Conservation (phyloP, 257 asterid genomes). For the Datura wrightii region DNA sequence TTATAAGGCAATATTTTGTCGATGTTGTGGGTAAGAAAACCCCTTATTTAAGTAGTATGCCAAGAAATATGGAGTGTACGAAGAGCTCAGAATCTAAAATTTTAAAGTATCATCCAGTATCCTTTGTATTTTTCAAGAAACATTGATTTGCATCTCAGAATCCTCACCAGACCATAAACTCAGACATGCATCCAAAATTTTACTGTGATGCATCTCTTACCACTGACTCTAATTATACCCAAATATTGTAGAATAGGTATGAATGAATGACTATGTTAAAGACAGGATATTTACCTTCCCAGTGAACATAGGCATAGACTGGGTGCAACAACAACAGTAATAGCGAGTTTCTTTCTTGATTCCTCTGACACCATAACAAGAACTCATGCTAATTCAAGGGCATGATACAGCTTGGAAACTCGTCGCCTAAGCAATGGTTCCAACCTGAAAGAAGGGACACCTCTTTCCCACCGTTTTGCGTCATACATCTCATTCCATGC, state of each 20-base stretch:
- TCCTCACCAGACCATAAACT: not conserved
- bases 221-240: not conserved
- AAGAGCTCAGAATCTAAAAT: not conserved
- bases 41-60: too few species aligned
- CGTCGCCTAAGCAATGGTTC: constrained; percentile 81
- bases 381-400: constrained; percentile 61
- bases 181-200: not conserved
- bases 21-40: not conserved
- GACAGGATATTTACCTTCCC: constrained; percentile 46
- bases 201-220: not conserved
- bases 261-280: not conserved
- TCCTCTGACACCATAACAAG: constrained; percentile 35
- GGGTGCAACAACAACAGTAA: constrained; percentile 37
- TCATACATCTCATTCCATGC: constrained; percentile 95
- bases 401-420: constrained; percentile 66
- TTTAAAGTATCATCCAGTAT: not conserved
- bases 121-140: not conserved
- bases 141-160: not conserved
- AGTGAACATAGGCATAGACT: constrained; percentile 36
- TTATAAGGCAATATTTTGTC: not conserved
- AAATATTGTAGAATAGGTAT: not conserved
- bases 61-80: not conserved
- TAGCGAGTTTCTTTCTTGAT: constrained; percentile 30
- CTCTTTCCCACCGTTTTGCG: constrained; percentile 75
- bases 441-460: constrained; percentile 61